Percentiles rank a stretch among this genome's conserved stretches.
These are phyloP conservation scores for Bullera alba DNA, from an alignment of 768 basidiomycete genomes.

Conservation along the genomic window DNA sequence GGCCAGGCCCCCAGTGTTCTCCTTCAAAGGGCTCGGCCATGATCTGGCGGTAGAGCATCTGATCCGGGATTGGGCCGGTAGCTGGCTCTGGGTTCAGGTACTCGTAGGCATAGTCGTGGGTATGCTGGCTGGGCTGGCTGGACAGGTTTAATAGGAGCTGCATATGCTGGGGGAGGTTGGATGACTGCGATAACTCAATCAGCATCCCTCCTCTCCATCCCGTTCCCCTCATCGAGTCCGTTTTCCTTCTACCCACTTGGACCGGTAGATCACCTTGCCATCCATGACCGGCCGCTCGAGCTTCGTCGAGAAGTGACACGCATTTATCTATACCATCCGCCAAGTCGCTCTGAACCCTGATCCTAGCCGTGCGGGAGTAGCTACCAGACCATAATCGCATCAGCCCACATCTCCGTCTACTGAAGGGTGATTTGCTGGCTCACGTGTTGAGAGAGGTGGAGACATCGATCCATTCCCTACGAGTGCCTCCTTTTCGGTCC, in stretches of 20 bases:
- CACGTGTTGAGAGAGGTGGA: conserved; percentile 12
- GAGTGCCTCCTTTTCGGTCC: conserved; percentile 15
- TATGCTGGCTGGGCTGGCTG: conserved; percentile 6
- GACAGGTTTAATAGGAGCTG: conserved; percentile 31
- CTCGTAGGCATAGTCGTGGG: conserved; percentile 18
- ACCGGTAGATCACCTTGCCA: conserved; percentile 26
- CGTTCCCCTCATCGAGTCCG: no score
- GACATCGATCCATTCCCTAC: conserved; percentile 33
- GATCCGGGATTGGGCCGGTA: conserved; percentile 22
- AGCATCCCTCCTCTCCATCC: no score
- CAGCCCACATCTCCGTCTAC: not conserved
- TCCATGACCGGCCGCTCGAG: conserved; percentile 1
- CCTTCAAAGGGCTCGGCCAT: conserved; percentile 33
- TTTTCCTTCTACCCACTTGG: conserved; percentile 10
- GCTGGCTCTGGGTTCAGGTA: conserved; percentile 11
- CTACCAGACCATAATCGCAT: not conserved
- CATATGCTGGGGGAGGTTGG: conserved; percentile 32
- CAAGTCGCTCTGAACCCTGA: conserved; percentile 26
- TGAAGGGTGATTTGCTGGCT: not conserved
- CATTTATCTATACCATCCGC: conserved; percentile 27
- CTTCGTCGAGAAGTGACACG: conserved; percentile 3
- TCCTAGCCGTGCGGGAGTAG: conserved; percentile 11
- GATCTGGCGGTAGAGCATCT: conserved; percentile 30
- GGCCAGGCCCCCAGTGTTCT: conserved; percentile 16
- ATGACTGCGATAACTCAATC: conserved; percentile 9